A percentile compares a stretch with the other conserved stretches of the same genome.
phyloP scores from a whole-genome alignment of 2,329 filamentous ascomycete genomes.

The Colletotrichum sp. region DNA sequence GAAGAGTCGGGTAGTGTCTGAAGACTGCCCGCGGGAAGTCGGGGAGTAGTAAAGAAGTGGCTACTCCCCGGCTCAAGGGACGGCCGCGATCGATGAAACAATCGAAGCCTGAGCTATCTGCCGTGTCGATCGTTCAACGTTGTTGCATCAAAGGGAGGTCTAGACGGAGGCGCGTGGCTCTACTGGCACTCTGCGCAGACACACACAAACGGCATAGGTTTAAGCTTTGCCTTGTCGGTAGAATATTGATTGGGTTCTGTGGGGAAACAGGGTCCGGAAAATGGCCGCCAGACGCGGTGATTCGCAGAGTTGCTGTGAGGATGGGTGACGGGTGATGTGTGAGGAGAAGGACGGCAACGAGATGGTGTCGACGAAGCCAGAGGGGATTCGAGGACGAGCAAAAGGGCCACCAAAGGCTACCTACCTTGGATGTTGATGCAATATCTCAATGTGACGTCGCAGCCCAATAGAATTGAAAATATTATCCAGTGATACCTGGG shows the following conservation, averaged over 20 bases:
- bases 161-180: not conserved
- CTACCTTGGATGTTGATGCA: not conserved
- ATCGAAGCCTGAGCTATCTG: not conserved
- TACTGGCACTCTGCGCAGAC: not conserved
- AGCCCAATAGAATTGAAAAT: not conserved
- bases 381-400: not conserved
- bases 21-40: not conserved
- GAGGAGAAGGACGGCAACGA: not conserved
- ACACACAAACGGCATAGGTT: not conserved
- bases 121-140: slow-evolving; percentile 8
- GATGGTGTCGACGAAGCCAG: not conserved
- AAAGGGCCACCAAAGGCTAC: not conserved
- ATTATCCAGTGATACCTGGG: not conserved
- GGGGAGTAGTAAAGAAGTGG: not conserved
- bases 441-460: not conserved
- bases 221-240: slow-evolving; percentile 9
- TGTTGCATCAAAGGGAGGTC: not conserved
- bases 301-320: not conserved
- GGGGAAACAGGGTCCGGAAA: slow-evolving; percentile 1
- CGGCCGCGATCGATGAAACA: slow-evolving; percentile 1
- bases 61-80: not conserved
- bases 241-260: not conserved
- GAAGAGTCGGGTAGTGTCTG: not conserved
- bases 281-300: not conserved
- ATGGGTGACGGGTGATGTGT: not conserved